Base-by-base conservation (phyloP, 495 filamentous ascomycete genomes). In the Penicillium verhagenii region DNA sequence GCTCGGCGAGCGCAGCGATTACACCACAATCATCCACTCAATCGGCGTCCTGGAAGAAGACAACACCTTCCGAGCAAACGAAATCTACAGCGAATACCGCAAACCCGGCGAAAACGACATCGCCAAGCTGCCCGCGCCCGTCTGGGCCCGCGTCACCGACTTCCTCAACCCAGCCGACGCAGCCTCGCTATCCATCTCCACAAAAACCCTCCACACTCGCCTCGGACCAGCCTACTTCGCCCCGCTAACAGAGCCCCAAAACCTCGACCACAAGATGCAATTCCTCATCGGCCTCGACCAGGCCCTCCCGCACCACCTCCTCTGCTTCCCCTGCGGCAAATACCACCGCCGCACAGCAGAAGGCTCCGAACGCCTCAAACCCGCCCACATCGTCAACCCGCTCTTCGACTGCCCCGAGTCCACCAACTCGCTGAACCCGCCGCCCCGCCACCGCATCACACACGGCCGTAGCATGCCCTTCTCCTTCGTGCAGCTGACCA, bases 271-370 rank as follows among this genome's bases (percentile, higher is more conserved):
- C 43, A 76, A 72, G 33, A 58, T 73, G 24, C 63, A 71, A 7
- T 83, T 86, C 63, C 70, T 86, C 6, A 48, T 63, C 7, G 46
- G 57, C 0, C 66, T 84, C 47, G 80, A 84, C 54, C 54, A 55
- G 14, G 52, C 66, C 3, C 64, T 79, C 10, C 82, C 82, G 0
- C 60, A 72, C 33, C 79, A 84, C 51, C 71, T 86, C 20, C 71
- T 84, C 31, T 86, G 82, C 64, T 78, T 80, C 60, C 74, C 76
- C n/a, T 86, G 82, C 57, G 71, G 51, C 3, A 51, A 51, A 21
- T 86, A 74, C 59, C 82, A 86, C 62, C 64, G 61, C 4, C 74
- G 82, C 51, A 77, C 67, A 0, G 65, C 77, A 19, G 66, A 66
- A 31, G 81, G 81, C 45, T 37, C 68, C 44, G 82, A 86, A 59